Base-by-base conservation (phyloP, 2,329 filamentous ascomycete genomes). In the Cadophora sp. region DNA sequence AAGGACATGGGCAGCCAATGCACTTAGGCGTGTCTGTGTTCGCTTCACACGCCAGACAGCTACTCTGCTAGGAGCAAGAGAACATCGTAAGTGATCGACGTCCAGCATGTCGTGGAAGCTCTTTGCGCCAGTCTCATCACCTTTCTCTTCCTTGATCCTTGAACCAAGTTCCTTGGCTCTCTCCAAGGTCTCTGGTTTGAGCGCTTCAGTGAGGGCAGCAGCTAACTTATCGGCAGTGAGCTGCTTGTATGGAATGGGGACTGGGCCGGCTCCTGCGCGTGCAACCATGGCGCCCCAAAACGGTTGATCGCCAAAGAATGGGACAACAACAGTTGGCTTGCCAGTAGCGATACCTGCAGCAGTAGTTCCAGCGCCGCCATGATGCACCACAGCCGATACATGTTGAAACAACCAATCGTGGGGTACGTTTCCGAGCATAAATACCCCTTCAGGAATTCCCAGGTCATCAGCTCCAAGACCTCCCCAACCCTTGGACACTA, bases 401-500 rank as follows among this genome's bases (percentile, higher is more conserved):
- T 86, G 89, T 71, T 92, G 85, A 79, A 97, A 97, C 0, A 97
- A 81, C 93, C 93, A 97, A 79, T 97, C 94, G 71, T 97, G 94
- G 1, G 93, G 93, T 55, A 90, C 89, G 75, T 95, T 96, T 12
- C 92, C 93, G 46, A 97, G 83, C 88, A 97, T 93, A 76, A 92
- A 93, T 1, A 97, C 88, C 4, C 89, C 88, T 2, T 93, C 88
- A 0, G 92, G 92, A n/a, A 93, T 80, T 0, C 86, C 86, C 3
- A 91, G 77, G 37, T 88, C 83, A 73, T 93, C 91, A 0, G 87
- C 91, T 34, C 93, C 93, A 8, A 97, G 83, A 0, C 93, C 93
- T 60, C 93, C 93, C 94, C 93, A 97, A 19, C 93, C 94, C 76
- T 95, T 94, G 0, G 92, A 95, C 0, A 97, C 90, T 0, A 97